Base-by-base conservation (phyloP, 306 rosid species). In the Alnus glutinosa region DNA sequence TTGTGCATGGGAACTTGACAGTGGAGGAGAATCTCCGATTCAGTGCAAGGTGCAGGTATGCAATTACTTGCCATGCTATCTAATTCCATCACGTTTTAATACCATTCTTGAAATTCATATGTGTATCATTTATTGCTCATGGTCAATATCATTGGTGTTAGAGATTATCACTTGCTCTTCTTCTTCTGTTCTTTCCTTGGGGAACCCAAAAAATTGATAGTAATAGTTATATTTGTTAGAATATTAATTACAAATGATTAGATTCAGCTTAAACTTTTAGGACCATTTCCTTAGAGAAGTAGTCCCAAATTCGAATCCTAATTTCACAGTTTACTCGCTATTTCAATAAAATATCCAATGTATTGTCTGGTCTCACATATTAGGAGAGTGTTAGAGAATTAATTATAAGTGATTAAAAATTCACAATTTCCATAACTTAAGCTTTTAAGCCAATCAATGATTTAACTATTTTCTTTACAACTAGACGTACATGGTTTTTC, bases 1-100 rank as follows among this genome's bases (percentile, higher is more conserved):
- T 95, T 46, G 99, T 95, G 63, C 99, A 95, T 71, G 98, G 97
- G 82, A 95, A 93, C 86, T 84, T 95, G 79, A 95, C 99, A 6
- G 98, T 95, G 83, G 99, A 91, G 89, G 99, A 95, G 88, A 91
- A 93, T 87, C 92, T 95, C 49, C 93, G 97, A 98, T 95, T 91
- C 86, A 95, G 98, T 84, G 98, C 99, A 59, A 89, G 86, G 69
- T 93, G 99, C 91, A 90, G 99, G 99, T 95, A 86, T 55, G 50
- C 39, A 61, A 59, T 63, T 11, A 79, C 75, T 83, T 78, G 44
- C 42, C 47, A 61, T 28, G 30, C 49, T 54, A 74, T 36, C 71
- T 18, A 55, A 10, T 50, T 10, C 7, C 14, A 49, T 12, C 52
- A 52, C 3, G 19, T 63, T 42, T 71, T 68, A 30, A 30, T 4